Percentiles rank a stretch among this genome's conserved stretches.
These are phyloP conservation scores for Blastomyces parvus DNA, from an alignment of 2,329 filamentous ascomycete genomes.

Conservation along the genomic window DNA sequence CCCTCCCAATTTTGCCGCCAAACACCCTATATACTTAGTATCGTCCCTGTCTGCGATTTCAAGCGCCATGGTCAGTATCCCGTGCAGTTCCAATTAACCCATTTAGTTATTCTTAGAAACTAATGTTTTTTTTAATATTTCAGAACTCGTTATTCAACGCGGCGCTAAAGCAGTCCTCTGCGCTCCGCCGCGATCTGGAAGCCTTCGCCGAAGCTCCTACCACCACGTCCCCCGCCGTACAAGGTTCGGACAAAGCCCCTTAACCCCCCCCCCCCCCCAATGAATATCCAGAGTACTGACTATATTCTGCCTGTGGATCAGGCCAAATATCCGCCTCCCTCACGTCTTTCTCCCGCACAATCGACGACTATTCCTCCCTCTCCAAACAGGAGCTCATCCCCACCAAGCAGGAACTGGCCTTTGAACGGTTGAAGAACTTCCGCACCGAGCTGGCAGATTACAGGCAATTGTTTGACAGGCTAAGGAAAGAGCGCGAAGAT, in stretches of 20 bases:
- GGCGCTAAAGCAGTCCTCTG: conserved; percentile 72
- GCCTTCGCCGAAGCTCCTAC: conserved; percentile 52
- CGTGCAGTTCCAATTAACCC: too few species aligned
- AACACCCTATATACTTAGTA: background rate
- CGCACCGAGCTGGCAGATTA: conserved; percentile 72
- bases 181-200: conserved; percentile 67
- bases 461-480: conserved; percentile 62
- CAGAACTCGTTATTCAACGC: conserved; percentile 81
- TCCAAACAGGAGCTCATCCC: conserved; percentile 82
- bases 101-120: background rate
- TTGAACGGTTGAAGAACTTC: conserved; percentile 77
- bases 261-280: background rate
- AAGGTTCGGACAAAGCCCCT: conserved; percentile 35
- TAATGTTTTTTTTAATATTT: background rate
- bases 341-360: conserved; percentile 72
- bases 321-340: conserved; percentile 71
- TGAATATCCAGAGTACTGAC: conserved; percentile 15
- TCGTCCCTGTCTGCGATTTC: background rate
- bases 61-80: background rate
- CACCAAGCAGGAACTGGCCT: conserved; percentile 84
- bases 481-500: conserved; percentile 72
- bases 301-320: conserved; percentile 27
- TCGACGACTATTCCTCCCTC: conserved; percentile 83
- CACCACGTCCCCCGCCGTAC: conserved; percentile 53
- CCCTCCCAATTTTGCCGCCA: background rate